Evolutionary conservation across 441 rosid species (phyloP).

Genomic region (Jatropha podagrica): DNA sequence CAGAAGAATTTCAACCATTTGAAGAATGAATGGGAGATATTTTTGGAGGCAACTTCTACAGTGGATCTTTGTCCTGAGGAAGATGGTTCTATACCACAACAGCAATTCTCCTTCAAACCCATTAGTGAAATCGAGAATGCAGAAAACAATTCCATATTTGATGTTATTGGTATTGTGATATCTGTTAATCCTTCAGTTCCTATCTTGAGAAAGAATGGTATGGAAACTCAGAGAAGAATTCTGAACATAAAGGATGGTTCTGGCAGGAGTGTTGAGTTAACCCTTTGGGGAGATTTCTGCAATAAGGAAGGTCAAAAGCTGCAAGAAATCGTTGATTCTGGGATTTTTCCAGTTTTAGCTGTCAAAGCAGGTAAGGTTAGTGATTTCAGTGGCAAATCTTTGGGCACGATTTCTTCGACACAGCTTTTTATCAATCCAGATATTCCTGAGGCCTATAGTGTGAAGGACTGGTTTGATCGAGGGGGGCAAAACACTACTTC

Average conservation of each 20-base stretch:
- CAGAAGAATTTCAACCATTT: slow-evolving; percentile 82
- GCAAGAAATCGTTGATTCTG: slow-evolving; percentile 65
- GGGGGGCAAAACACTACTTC: slow-evolving; percentile 62
- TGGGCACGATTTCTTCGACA: slow-evolving; percentile 69
- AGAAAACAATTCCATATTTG: slow-evolving; percentile 64
- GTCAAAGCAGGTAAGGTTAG: slow-evolving; percentile 81
- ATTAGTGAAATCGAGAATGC: slow-evolving; percentile 68
- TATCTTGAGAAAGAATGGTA: slow-evolving; percentile 78
- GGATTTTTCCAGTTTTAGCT: slow-evolving; percentile 64
- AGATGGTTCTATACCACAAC: slow-evolving; percentile 74
- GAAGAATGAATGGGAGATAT: slow-evolving; percentile 78
- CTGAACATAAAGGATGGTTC: slow-evolving; percentile 74
- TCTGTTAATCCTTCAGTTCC: slow-evolving; percentile 70
- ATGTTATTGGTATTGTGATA: slow-evolving; percentile 66
- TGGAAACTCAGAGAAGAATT: slow-evolving; percentile 84
- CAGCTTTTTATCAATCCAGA: slow-evolving; percentile 85
- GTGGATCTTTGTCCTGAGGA: slow-evolving; percentile 71
- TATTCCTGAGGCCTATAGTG: slow-evolving; percentile 61
- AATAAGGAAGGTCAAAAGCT: slow-evolving; percentile 75
- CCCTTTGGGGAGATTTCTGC: slow-evolving; percentile 88
- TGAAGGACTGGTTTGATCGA: slow-evolving; percentile 74
- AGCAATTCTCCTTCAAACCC: slow-evolving; percentile 70
- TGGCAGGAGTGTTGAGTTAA: slow-evolving; percentile 65
- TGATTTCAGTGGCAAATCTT: slow-evolving; percentile 77
- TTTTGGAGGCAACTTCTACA: slow-evolving; percentile 69